Percentiles rank a stretch among this genome's conserved stretches.
Evolutionary conservation across 2,329 filamentous ascomycete genomes (phyloP).

Genomic region (Botrytis elliptica): DNA sequence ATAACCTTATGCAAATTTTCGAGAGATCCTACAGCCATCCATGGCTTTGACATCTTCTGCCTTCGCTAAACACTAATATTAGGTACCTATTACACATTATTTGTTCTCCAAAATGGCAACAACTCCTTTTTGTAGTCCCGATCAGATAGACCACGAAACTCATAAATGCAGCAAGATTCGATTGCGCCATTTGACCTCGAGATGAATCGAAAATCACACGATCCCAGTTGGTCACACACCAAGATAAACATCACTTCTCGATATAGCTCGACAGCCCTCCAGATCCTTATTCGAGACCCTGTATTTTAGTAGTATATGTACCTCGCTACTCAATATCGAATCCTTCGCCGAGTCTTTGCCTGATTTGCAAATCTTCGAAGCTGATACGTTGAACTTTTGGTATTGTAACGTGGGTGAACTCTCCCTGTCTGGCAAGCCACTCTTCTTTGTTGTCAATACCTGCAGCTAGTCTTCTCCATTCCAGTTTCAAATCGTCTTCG

Average conservation of each 20-base stretch:
- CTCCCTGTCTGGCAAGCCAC: background rate
- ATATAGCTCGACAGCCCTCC: background rate
- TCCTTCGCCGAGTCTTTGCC: background rate
- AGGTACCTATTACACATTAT: background rate
- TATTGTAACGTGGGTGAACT: background rate
- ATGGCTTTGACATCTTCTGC: background rate
- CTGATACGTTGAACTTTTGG: background rate
- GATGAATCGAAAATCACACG: background rate
- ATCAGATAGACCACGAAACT: background rate
- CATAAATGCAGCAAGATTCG: background rate
- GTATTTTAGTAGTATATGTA: background rate
- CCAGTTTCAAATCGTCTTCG: background rate
- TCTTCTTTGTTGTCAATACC: background rate
- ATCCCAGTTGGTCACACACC: background rate
- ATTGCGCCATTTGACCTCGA: background rate
- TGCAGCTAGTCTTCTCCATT: background rate
- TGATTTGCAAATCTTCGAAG: background rate
- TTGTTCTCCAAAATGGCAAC: background rate
- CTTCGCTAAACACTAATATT: background rate
- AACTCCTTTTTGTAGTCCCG: background rate
- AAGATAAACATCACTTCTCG: background rate
- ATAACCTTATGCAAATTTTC: background rate
- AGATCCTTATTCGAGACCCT: background rate
- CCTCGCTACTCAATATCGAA: background rate
- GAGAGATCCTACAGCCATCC: background rate